A percentile compares a stretch with the other conserved stretches of the same genome.
phyloP scores from a whole-genome alignment of 148 eudicot genomes.

The Vaccinium vitisidaea region DNA sequence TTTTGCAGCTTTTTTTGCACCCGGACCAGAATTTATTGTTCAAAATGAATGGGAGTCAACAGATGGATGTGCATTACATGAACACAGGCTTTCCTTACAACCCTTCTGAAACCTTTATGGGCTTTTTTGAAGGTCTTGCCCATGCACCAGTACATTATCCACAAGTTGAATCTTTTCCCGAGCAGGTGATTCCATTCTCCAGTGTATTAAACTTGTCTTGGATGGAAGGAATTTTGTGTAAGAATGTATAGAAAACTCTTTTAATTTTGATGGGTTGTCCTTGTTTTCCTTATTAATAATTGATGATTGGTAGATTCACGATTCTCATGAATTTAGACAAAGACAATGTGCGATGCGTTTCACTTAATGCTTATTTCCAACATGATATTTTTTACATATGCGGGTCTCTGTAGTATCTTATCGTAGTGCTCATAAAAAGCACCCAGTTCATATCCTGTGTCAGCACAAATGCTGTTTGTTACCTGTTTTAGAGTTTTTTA shows the following conservation, averaged over 20 bases:
- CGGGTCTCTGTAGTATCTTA: neutral
- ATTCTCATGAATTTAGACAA: neutral
- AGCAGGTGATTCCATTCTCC: constrained; percentile 35
- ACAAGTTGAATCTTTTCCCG: constrained; percentile 37
- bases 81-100: constrained; percentile 50
- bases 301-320: neutral
- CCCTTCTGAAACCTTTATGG: constrained; percentile 41
- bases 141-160: constrained; percentile 47
- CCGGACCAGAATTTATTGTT: neutral
- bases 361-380: neutral
- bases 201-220: neutral
- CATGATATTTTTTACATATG: neutral
- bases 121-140: constrained; percentile 38
- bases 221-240: neutral
- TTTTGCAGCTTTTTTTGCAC: constrained; percentile 18
- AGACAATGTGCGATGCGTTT: neutral
- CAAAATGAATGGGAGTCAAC: constrained; percentile 41
- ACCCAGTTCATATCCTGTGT: neutral
- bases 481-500: neutral
- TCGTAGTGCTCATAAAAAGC: constrained; percentile 2
- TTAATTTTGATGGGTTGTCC: neutral
- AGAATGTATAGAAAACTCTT: neutral
- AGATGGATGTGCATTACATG: constrained; percentile 49
- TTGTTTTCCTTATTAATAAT: neutral
- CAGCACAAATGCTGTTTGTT: neutral